Percentiles rank a stretch among this genome's conserved stretches.
Conservation (phyloP, 208 protist species). For the Leishmania tarentolae region DNA sequence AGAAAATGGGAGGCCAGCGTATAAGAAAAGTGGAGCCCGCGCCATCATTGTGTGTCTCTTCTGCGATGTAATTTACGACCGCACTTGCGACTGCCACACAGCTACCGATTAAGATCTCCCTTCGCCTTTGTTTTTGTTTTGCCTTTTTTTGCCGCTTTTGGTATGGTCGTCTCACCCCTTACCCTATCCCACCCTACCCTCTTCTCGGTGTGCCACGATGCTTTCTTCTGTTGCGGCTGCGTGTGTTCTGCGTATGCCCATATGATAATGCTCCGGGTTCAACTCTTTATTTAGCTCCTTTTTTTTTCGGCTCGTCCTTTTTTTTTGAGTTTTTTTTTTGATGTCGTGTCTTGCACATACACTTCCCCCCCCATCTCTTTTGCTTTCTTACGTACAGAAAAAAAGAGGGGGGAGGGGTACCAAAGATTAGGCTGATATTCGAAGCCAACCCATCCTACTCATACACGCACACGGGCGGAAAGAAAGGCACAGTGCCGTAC, state of each 20-base stretch:
- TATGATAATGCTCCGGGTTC: background rate
- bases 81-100: background rate
- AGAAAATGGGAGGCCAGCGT: background rate
- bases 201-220: background rate
- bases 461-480: background rate
- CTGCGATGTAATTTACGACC: background rate
- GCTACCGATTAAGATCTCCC: slow-evolving; percentile 10
- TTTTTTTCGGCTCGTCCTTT: background rate
- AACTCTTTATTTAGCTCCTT: background rate
- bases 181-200: background rate
- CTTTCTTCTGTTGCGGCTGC: background rate
- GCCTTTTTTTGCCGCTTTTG: background rate
- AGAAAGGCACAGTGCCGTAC: background rate
- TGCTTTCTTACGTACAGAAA: background rate
- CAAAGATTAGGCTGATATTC: background rate
- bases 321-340: background rate
- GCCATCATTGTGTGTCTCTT: background rate
- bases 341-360: background rate
- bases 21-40: background rate
- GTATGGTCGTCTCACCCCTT: background rate
- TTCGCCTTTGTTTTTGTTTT: background rate
- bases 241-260: background rate
- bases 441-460: background rate
- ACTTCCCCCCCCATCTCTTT: background rate
- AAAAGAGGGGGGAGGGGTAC: background rate